A percentile compares a stretch with the other conserved stretches of the same genome.
These are phyloP conservation scores for Alternaria brassicicola DNA, from an alignment of 2,329 filamentous ascomycete species.

Conservation along the genomic window DNA sequence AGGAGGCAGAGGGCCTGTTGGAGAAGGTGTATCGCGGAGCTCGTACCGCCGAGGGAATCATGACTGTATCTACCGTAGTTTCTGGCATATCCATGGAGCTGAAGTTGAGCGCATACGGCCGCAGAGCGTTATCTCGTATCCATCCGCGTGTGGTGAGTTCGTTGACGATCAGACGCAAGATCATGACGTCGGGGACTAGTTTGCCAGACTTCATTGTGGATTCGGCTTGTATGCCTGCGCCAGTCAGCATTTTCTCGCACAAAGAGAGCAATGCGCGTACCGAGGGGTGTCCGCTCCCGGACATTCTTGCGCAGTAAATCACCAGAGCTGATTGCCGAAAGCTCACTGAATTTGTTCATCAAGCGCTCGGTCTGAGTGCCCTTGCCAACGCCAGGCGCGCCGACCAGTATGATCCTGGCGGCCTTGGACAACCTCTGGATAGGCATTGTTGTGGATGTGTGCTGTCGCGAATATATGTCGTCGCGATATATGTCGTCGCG, in stretches of 20 bases:
- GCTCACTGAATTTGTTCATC: conserved; percentile 82
- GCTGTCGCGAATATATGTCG: not conserved
- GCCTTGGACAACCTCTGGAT: conserved; percentile 59
- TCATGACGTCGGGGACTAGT: conserved; percentile 90
- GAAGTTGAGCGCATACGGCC: conserved; percentile 55
- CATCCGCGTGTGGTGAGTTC: conserved; percentile 86
- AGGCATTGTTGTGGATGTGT: conserved; percentile 27
- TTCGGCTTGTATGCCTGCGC: conserved; percentile 85
- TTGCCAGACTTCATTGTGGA: conserved; percentile 83
- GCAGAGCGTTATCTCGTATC: conserved; percentile 63
- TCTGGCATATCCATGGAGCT: conserved; percentile 41
- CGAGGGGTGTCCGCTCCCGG: conserved; percentile 81
- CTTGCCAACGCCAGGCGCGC: conserved; percentile 95
- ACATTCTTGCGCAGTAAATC: conserved; percentile 94
- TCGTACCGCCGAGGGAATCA: conserved; percentile 49
- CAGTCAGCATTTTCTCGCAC: conserved; percentile 21
- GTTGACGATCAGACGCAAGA: conserved; percentile 88
- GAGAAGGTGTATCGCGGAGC: conserved; percentile 55
- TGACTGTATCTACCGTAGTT: conserved; percentile 50
- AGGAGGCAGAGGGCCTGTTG: conserved; percentile 79
- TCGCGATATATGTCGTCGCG: conserved; percentile 30
- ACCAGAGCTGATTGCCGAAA: conserved; percentile 91
- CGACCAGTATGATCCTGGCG: conserved; percentile 91
- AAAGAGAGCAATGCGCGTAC: conserved; percentile 54
- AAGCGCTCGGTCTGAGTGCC: conserved; percentile 93